Evolutionary conservation across 768 basidiomycete species (phyloP).

Genomic region (Boletus rubroflammeus): DNA sequence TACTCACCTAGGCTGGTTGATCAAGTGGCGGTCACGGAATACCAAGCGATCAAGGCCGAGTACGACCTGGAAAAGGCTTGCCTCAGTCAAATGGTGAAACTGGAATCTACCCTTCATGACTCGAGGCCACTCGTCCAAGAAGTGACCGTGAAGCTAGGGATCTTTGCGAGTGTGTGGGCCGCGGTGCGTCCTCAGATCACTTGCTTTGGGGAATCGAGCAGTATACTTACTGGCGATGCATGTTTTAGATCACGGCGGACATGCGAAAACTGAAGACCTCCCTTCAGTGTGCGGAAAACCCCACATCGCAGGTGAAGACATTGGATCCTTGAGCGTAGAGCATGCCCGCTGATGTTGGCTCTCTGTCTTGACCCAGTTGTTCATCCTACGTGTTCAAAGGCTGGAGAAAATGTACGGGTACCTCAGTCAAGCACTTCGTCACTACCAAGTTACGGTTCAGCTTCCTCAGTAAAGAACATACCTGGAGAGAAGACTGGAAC

Average conservation of each 20-base stretch:
- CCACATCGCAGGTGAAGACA: conserved; percentile 10
- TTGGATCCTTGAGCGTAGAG: neutral
- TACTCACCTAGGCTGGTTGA: neutral
- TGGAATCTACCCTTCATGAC: conserved; percentile 9
- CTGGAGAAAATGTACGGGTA: conserved; percentile 19
- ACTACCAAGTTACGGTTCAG: conserved; percentile 20
- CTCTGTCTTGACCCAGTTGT: conserved; percentile 5
- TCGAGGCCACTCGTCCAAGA: conserved; percentile 18
- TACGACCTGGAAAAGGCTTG: conserved; percentile 13
- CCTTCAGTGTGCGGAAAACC: conserved; percentile 8
- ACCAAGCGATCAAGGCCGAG: conserved; percentile 4
- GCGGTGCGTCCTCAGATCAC: conserved; percentile 7
- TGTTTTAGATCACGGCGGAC: conserved; percentile 18
- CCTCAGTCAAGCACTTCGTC: conserved; percentile 21
- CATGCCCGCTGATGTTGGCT: neutral
- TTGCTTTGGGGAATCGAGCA: neutral
- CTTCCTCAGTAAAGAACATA: conserved; percentile 1
- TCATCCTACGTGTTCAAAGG: conserved; percentile 10
- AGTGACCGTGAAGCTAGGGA: conserved; percentile 14
- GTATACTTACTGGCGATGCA: neutral
- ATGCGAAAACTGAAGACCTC: conserved; percentile 9
- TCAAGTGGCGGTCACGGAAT: conserved; percentile 10
- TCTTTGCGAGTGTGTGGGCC: conserved; percentile 20
- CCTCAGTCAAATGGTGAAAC: conserved; percentile 14
- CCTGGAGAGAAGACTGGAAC: neutral